phyloP scores from a whole-genome alignment of 2,329 filamentous ascomycete species.

The Beauveria caledonica region DNA sequence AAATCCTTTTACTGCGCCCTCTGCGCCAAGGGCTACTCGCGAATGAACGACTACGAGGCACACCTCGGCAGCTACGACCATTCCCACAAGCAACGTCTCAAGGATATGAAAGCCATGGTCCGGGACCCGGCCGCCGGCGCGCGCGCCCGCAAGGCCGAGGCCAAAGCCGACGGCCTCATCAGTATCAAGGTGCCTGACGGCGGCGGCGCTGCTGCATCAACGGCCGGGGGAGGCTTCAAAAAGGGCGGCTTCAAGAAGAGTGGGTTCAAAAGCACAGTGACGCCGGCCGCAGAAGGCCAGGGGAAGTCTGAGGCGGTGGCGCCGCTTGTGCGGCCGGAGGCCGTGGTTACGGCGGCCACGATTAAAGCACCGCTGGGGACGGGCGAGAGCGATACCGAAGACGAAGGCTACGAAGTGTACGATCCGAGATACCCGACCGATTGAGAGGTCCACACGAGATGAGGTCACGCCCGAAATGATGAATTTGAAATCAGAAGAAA shows the following conservation, averaged over 20 bases:
- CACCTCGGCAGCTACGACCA: slow-evolving; percentile 94
- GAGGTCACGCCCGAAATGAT: not conserved
- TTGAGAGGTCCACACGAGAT: slow-evolving; percentile 27
- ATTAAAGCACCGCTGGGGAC: slow-evolving; percentile 14
- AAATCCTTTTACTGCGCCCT: slow-evolving; percentile 79
- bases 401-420: slow-evolving; percentile 64
- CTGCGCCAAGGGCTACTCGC: slow-evolving; percentile 88
- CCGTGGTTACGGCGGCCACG: slow-evolving; percentile 17
- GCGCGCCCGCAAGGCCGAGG: slow-evolving; percentile 60
- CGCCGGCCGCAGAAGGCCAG: slow-evolving; percentile 35
- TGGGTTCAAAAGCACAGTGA: slow-evolving; percentile 73
- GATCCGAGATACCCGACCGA: slow-evolving; percentile 53
- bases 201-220: slow-evolving; percentile 18
- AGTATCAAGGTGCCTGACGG: slow-evolving; percentile 52
- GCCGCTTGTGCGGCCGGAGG: slow-evolving; percentile 27
- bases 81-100: slow-evolving; percentile 82
- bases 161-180: slow-evolving; percentile 60
- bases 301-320: slow-evolving; percentile 24
- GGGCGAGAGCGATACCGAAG: slow-evolving; percentile 56
- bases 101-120: slow-evolving; percentile 80
- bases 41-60: slow-evolving; percentile 93
- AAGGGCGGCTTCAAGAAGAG: slow-evolving; percentile 73
- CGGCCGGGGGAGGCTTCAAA: slow-evolving; percentile 45
- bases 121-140: slow-evolving; percentile 59
- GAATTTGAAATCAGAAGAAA: not conserved